A percentile compares a stretch with the other conserved stretches of the same genome.
These are phyloP conservation scores for Seiridium cupressi DNA, from an alignment of 2,329 filamentous ascomycete genomes.

Conservation along the genomic window DNA sequence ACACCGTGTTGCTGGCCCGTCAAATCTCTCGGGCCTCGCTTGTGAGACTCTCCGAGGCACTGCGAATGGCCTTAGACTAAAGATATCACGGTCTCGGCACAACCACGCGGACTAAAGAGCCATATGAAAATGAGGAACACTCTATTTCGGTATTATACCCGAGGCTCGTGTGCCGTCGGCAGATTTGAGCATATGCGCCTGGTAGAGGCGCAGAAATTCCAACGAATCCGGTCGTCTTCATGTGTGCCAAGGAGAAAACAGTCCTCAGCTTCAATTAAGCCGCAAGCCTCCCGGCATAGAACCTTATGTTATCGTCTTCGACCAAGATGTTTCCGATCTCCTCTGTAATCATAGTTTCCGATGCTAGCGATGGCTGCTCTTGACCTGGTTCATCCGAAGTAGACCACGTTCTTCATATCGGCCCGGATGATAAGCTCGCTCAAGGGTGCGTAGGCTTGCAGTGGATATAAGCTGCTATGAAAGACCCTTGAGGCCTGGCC, in stretches of 20 bases:
- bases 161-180: too few species aligned
- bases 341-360: neutral
- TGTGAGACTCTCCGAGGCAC: too few species aligned
- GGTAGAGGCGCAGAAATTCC: neutral
- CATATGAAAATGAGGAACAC: too few species aligned
- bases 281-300: neutral
- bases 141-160: too few species aligned
- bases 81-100: too few species aligned
- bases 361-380: neutral
- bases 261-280: neutral
- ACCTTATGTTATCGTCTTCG: neutral
- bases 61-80: too few species aligned
- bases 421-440: neutral
- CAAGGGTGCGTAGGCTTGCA: neutral
- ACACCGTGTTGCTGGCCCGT: too few species aligned
- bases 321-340: neutral
- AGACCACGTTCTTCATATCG: neutral
- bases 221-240: neutral
- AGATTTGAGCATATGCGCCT: neutral
- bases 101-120: too few species aligned
- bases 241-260: neutral
- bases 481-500: too few species aligned
- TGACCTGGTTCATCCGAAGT: neutral
- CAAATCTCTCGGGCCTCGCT: too few species aligned
- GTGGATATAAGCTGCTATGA: neutral